Evolutionary conservation across 345 rosid genomes (phyloP).

Genomic region (Citrus sinensis): DNA sequence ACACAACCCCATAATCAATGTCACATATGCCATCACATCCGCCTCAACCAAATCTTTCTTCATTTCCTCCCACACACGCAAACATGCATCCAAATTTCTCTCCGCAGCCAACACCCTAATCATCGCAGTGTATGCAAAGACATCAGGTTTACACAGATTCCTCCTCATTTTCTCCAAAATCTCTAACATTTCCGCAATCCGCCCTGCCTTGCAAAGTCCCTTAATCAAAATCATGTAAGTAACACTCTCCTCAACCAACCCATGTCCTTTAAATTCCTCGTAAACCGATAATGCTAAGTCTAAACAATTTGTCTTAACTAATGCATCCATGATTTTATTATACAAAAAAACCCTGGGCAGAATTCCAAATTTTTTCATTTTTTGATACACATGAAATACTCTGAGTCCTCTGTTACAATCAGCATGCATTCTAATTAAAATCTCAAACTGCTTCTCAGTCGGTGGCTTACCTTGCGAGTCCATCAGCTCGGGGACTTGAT

Average conservation of each 20-base stretch:
- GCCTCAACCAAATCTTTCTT: conserved; percentile 58
- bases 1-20: conserved; percentile 62
- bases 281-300: conserved; percentile 78
- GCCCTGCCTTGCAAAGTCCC: conserved; percentile 72
- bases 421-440: conserved; percentile 87
- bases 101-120: conserved; percentile 51
- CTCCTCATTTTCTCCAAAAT: conserved; percentile 66
- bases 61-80: conserved; percentile 88
- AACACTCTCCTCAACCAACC: conserved; percentile 68
- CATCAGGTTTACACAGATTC: conserved; percentile 71
- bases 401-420: conserved; percentile 81
- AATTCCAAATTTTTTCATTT: conserved; percentile 81
- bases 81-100: conserved; percentile 69
- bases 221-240: conserved; percentile 78
- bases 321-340: conserved; percentile 73
- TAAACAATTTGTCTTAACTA: conserved; percentile 59
- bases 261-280: conserved; percentile 66
- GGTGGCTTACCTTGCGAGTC: conserved; percentile 79
- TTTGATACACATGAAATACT: conserved; percentile 74
- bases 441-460: conserved; percentile 82
- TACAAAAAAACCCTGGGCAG: conserved; percentile 71
- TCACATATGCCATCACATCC: conserved; percentile 84
- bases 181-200: conserved; percentile 55
- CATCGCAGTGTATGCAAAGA: conserved; percentile 87
- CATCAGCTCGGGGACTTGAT: conserved; percentile 86